Conservation (phyloP, 495 filamentous ascomycete genomes). For the Aspergillus coremiiformis region DNA sequence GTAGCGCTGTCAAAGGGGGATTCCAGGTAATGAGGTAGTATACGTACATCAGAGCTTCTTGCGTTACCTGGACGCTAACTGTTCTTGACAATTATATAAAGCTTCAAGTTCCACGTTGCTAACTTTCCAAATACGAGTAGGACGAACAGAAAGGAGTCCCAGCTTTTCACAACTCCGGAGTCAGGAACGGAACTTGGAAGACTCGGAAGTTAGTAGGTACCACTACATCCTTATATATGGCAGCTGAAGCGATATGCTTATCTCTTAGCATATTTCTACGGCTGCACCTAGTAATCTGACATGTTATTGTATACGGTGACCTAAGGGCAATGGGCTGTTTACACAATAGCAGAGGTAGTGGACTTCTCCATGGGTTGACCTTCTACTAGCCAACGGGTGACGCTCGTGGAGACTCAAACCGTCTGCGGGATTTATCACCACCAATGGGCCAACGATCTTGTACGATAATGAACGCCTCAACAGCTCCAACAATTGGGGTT, state of each 20-base stretch:
- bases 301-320: background rate
- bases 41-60: background rate
- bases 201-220: too few relatives aligned
- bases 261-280: background rate
- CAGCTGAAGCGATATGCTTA: background rate
- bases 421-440: constrained; percentile 6
- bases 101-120: too few relatives aligned
- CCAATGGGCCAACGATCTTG: background rate
- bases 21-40: too few relatives aligned
- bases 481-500: background rate
- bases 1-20: too few relatives aligned
- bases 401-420: background rate
- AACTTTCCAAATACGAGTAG: too few relatives aligned
- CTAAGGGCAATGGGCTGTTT: background rate
- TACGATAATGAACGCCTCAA: background rate
- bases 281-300: background rate
- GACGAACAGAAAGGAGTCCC: too few relatives aligned
- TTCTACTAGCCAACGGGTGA: background rate
- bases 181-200: too few relatives aligned
- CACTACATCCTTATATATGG: background rate
- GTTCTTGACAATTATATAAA: too few relatives aligned
- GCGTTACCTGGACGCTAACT: too few relatives aligned
- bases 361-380: background rate
- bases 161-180: too few relatives aligned
- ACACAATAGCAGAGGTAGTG: background rate